phyloP scores from a whole-genome alignment of 768 basidiomycete genomes.

The Trametes villosa region DNA sequence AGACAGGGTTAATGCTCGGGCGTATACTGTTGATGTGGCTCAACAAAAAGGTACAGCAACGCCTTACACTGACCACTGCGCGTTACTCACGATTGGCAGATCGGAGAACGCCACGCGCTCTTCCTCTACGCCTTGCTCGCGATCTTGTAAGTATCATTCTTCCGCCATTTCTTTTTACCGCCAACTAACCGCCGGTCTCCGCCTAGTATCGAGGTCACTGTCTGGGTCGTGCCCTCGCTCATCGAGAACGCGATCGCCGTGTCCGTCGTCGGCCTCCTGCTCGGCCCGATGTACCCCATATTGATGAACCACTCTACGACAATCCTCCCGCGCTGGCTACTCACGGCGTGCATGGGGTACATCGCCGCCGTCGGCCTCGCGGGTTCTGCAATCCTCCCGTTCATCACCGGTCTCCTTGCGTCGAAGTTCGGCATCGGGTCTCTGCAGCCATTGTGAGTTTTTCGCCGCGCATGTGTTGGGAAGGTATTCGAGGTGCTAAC shows the following conservation, averaged over 20 bases:
- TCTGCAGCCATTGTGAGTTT: constrained; percentile 64
- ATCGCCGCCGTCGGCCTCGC: constrained; percentile 58
- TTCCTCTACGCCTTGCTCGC: constrained; percentile 31
- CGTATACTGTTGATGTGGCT: constrained; percentile 29
- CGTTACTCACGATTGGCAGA: constrained; percentile 23
- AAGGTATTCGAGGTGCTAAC: background rate
- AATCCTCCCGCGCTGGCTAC: constrained; percentile 71
- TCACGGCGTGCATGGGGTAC: constrained; percentile 54
- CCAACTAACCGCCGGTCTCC: background rate
- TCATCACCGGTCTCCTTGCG: constrained; percentile 72
- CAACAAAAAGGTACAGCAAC: constrained; percentile 26
- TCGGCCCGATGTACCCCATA: constrained; percentile 59
- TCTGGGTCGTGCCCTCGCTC: constrained; percentile 59
- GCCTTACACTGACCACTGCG: too few relatives aligned
- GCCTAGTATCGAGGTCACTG: constrained; percentile 33
- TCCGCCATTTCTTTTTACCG: background rate
- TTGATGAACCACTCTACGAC: constrained; percentile 72
- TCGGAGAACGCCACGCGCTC: constrained; percentile 33
- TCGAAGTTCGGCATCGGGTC: constrained; percentile 61
- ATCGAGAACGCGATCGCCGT: constrained; percentile 55
- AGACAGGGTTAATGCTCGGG: constrained; percentile 32
- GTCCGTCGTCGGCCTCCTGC: constrained; percentile 37
- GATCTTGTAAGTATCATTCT: constrained; percentile 27
- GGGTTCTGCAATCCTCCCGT: constrained; percentile 73
- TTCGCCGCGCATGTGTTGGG: background rate